These are phyloP conservation scores for Conticribra guillardii DNA, from an alignment of 108 stramenopile genomes.

Conservation along the genomic window DNA sequence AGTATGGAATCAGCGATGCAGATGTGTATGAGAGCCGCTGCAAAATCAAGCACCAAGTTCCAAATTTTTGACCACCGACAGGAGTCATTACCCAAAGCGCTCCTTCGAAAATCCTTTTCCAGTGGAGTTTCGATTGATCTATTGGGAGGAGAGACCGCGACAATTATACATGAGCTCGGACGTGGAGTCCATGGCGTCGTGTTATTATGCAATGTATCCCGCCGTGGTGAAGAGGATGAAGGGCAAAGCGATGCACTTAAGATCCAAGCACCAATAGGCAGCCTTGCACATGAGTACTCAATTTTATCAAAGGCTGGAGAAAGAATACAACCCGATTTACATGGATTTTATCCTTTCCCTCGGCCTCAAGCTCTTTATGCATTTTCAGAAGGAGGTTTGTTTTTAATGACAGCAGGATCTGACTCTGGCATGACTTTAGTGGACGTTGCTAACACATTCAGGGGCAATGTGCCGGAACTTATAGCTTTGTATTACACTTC, in stretches of 20 bases:
- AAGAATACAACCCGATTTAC: conserved; percentile 38
- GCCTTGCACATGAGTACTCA: conserved; percentile 73
- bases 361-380: conserved; percentile 59
- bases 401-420: conserved; percentile 81
- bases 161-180: conserved; percentile 69
- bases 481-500: conserved; percentile 77
- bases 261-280: conserved; percentile 73
- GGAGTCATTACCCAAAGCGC: conserved; percentile 36
- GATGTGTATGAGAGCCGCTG: conserved; percentile 36
- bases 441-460: conserved; percentile 78
- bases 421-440: conserved; percentile 73
- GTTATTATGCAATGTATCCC: conserved; percentile 37
- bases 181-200: conserved; percentile 79
- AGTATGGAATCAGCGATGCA: conserved; percentile 40
- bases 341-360: conserved; percentile 60
- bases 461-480: conserved; percentile 71
- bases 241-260: conserved; percentile 63
- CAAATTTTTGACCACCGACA: conserved; percentile 38
- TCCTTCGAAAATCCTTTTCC: conserved; percentile 40
- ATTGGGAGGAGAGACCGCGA: conserved; percentile 46
- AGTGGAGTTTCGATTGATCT: conserved; percentile 53
- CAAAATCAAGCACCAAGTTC: conserved; percentile 16
- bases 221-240: conserved; percentile 17
- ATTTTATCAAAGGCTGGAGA: conserved; percentile 52
- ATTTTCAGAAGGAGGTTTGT: conserved; percentile 69